A percentile compares a stretch with the other conserved stretches of the same genome.
Evolutionary conservation across 345 rosid species (phyloP).

Genomic region (Raphanus sativus): DNA sequence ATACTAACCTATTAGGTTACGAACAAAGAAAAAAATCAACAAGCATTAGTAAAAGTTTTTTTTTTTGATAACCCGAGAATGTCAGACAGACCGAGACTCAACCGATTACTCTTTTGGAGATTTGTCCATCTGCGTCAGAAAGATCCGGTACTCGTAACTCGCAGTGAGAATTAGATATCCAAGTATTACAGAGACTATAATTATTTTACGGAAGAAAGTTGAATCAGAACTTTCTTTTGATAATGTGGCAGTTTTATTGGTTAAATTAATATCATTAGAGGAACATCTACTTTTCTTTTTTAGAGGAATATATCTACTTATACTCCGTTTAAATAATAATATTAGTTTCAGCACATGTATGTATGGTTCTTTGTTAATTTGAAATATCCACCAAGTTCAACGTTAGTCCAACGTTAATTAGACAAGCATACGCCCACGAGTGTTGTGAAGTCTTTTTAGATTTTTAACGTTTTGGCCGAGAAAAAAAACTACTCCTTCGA

Average conservation of each 20-base stretch:
- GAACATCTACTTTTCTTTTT: neutral
- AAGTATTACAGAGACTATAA: neutral
- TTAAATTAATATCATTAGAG: neutral
- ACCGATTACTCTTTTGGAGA: too few relatives aligned
- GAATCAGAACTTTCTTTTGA: neutral
- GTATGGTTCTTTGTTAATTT: neutral
- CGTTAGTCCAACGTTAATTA: neutral
- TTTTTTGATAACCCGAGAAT: too few relatives aligned
- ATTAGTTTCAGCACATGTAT: neutral
- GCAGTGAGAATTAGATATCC: too few relatives aligned
- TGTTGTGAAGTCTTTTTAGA: neutral
- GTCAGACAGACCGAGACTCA: too few relatives aligned
- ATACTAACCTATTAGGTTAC: too few relatives aligned
- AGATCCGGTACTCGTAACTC: too few relatives aligned
- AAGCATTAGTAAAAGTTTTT: too few relatives aligned
- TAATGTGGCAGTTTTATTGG: neutral
- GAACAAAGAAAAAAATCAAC: too few relatives aligned
- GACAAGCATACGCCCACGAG: neutral
- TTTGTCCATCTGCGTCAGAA: too few relatives aligned
- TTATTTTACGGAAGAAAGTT: neutral
- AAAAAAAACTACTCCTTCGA: too few relatives aligned
- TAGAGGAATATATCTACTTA: neutral
- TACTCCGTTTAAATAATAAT: neutral
- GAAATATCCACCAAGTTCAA: neutral
- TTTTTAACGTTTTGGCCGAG: too few relatives aligned